Conservation (phyloP, 2,329 filamentous ascomycete genomes). For the Cryphonectria nitschkei region DNA sequence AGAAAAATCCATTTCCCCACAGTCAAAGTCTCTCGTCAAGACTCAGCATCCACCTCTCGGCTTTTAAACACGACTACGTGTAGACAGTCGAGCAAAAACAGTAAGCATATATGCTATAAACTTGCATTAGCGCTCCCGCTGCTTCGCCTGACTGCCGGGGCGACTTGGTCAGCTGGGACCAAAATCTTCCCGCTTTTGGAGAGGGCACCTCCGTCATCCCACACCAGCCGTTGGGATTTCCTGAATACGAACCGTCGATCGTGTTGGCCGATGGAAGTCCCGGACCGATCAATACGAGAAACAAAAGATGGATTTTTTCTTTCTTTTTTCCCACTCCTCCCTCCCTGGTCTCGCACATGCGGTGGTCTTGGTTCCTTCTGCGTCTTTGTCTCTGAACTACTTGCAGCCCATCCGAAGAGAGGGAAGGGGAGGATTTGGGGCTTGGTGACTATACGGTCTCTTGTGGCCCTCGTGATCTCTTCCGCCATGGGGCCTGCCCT, state of each 20-base stretch:
- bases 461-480: neutral
- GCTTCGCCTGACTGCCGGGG: neutral
- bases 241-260: slow-evolving; percentile 27
- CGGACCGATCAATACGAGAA: slow-evolving; percentile 4
- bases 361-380: neutral
- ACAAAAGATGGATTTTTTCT: neutral
- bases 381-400: neutral
- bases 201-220: neutral
- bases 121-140: slow-evolving; percentile 8
- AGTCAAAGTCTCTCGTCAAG: neutral
- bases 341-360: neutral
- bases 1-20: neutral
- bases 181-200: neutral
- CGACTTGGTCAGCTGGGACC: neutral
- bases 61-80: neutral
- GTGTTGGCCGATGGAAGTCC: slow-evolving; percentile 16
- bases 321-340: too few relatives aligned
- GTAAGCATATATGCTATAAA: neutral
- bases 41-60: neutral
- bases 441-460: neutral
- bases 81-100: neutral
- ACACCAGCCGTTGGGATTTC: neutral
- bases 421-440: neutral
- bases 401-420: neutral
- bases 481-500: neutral